phyloP scores from a whole-genome alignment of 176 grass and related monocot genomes.

The Hordeum marinum region DNA sequence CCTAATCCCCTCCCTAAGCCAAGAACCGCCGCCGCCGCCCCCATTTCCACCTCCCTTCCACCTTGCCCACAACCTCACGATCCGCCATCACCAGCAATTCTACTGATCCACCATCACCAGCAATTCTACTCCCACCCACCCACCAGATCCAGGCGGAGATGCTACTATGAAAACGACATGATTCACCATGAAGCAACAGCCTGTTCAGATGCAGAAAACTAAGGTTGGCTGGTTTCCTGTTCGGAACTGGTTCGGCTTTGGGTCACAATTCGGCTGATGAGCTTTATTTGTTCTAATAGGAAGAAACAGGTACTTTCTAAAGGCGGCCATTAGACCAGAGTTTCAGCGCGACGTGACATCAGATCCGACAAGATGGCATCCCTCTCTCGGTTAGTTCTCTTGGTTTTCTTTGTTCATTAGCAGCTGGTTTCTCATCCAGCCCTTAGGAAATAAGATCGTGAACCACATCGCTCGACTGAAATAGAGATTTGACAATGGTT shows the following conservation, averaged over 20 bases:
- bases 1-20: background rate
- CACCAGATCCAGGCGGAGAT: background rate
- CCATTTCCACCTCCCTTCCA: background rate
- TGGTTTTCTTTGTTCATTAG: background rate
- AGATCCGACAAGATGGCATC: background rate
- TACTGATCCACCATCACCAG: background rate
- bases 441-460: background rate
- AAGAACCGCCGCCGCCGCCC: background rate
- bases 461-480: background rate
- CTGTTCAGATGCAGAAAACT: no score
- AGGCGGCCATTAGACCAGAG: no score
- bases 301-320: no score
- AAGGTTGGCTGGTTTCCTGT: no score
- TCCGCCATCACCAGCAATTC: background rate
- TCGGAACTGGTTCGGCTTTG: no score
- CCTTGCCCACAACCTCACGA: no score
- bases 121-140: background rate
- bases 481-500: background rate
- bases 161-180: background rate
- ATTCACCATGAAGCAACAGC: background rate
- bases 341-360: background rate
- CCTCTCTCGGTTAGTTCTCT: background rate
- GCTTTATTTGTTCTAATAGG: no score
- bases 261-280: no score
- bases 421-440: background rate